Conservation (phyloP, 2,329 filamentous ascomycete species). For the Clonostachys byssicola region DNA sequence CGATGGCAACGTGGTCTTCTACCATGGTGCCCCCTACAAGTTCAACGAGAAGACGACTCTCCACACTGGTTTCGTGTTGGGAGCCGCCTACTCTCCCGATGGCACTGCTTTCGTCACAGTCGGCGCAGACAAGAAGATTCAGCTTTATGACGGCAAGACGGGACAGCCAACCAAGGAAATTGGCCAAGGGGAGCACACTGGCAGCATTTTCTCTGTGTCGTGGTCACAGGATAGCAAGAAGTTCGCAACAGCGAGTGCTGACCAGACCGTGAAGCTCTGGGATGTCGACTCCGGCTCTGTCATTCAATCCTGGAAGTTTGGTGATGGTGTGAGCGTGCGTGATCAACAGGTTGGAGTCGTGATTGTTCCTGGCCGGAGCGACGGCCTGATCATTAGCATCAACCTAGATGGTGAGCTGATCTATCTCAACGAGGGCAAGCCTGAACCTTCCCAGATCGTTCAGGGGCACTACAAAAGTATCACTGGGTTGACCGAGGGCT, state of each 20-base stretch:
- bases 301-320: conserved; percentile 80
- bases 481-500: conserved; percentile 57
- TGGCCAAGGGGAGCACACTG: conserved; percentile 80
- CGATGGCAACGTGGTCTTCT: conserved; percentile 85
- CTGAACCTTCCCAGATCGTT: conserved; percentile 66
- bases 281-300: conserved; percentile 76
- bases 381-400: conserved; percentile 86
- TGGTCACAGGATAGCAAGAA: conserved; percentile 85
- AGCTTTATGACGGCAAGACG: conserved; percentile 94
- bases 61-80: conserved; percentile 87
- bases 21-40: conserved; percentile 93
- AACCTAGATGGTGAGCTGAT: conserved; percentile 86
- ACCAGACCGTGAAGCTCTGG: conserved; percentile 94
- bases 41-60: conserved; percentile 80
- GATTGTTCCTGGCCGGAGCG: conserved; percentile 76
- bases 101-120: conserved; percentile 79
- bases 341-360: conserved; percentile 95
- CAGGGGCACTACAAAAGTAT: conserved; percentile 91
- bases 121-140: conserved; percentile 87
- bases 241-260: conserved; percentile 87
- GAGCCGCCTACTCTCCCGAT: conserved; percentile 85
- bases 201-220: conserved; percentile 87
- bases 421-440: conserved; percentile 73
- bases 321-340: conserved; percentile 69
- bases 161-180: conserved; percentile 77